Evolutionary conservation across 75 land plant genomes (phyloP), one percentile per base, ranked within the genome.

Genomic region (Larix kaempferi): DNA sequence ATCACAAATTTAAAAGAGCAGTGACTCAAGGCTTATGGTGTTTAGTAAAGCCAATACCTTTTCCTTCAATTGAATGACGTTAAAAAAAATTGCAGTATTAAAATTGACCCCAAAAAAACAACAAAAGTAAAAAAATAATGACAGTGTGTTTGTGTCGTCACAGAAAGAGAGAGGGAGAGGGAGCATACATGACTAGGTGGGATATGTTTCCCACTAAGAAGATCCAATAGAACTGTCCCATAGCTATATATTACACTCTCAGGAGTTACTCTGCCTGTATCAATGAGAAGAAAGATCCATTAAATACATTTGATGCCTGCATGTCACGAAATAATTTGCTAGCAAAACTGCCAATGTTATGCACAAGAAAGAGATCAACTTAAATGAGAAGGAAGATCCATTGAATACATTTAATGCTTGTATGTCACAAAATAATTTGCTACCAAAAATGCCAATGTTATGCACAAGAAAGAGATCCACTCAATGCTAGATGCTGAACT

Each of bases 221-320:
- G 90, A 44, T 94, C 95, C 86, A 94, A 77, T 15, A 94, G 77
- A 69, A 94, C 88, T 39, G 97, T 94, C 76, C 97, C 97, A 88
- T 90, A 94, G 80, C 97, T 94, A 76, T 93, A 94, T 16, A 94
- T 86, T n/a, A 94, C 95, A 80, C 97, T 94, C 78, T 94, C 97
- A 56, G 95, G 90, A 27, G 92, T 94, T 23, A 94, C 95, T 59
- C 95, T 84, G 21, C 95, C 95, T 94, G 95, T 79, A 49, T 49
- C 49, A 49, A 49, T 11, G 54, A 49, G 54, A 10, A 49, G 54
- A 14, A 69, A 21, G 13, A 69, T 69, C 2, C 73, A 69, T 69
- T 44, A 65, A 0, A 33, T 65, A 8, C 35, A 17, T 29, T 33
- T 65, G 8, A 6, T 63, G 66, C 37, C 16, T 17, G 22, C 71